Evolutionary conservation across 1,284 basidiomycete genomes (phyloP).

Genomic region (Ceratorhiza oryzae-sativae): DNA sequence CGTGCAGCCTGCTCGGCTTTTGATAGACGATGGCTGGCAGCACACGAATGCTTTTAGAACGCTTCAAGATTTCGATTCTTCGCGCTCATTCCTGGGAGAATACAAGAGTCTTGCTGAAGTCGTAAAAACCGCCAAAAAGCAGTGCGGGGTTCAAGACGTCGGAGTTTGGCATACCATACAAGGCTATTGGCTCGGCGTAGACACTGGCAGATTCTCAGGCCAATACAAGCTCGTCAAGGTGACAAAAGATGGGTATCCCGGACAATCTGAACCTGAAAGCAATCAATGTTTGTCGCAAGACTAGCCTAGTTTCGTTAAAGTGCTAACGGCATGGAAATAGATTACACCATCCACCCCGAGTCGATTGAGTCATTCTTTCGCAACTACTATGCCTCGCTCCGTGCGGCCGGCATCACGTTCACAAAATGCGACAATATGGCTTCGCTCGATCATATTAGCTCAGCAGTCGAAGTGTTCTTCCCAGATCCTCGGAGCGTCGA

Average conservation of each 20-base stretch:
- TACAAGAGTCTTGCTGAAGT: slow-evolving; percentile 36
- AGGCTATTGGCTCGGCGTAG: slow-evolving; percentile 42
- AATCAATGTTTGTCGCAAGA: slow-evolving; percentile 30
- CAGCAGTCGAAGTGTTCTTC: slow-evolving; percentile 33
- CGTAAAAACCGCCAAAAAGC: slow-evolving; percentile 37
- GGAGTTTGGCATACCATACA: slow-evolving; percentile 43
- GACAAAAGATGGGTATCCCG: slow-evolving; percentile 42
- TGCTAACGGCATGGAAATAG: slow-evolving; percentile 7
- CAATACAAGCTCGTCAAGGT: slow-evolving; percentile 41
- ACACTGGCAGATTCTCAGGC: slow-evolving; percentile 38
- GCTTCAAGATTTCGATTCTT: slow-evolving; percentile 38
- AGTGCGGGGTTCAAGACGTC: slow-evolving; percentile 38
- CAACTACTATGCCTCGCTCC: slow-evolving; percentile 40
- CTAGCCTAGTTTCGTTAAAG: background rate
- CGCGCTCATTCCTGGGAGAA: slow-evolving; percentile 37
- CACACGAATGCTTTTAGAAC: slow-evolving; percentile 33
- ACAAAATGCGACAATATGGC: slow-evolving; percentile 43
- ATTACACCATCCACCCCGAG: slow-evolving; percentile 40
- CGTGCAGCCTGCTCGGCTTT: slow-evolving; percentile 37
- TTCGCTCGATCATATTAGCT: slow-evolving; percentile 39
- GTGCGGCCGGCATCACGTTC: slow-evolving; percentile 36
- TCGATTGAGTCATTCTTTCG: slow-evolving; percentile 38
- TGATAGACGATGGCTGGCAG: slow-evolving; percentile 43
- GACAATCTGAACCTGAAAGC: slow-evolving; percentile 38
- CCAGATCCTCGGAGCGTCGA: slow-evolving; percentile 19